Base-by-base conservation (phyloP, 306 rosid genomes). In the Citrullus colocynthis region DNA sequence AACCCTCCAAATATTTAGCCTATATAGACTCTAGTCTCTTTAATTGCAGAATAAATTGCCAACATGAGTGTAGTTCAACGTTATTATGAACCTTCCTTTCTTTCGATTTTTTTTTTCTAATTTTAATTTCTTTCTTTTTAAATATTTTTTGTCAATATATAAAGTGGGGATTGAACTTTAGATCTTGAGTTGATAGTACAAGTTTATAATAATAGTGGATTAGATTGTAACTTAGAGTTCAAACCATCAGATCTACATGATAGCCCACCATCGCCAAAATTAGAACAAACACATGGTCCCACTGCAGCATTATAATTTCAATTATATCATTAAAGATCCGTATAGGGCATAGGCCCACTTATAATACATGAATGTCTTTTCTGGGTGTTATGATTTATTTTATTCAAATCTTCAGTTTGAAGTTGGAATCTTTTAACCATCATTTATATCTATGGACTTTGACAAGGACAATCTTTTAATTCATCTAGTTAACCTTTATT, bases 401-500 rank as follows among this genome's bases (percentile, higher is more conserved):
- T 67, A 11, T 65, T 37, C 51, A 65, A 37, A 37, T 37, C 73
- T 17, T 41, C 14, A 36, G 28, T 65, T 37, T 16, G 49, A 65
- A 65, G 72, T 37, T 66, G 74, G 74, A 66, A 66, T 66, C 74
- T 66, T 66, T 12, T 41, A 66, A 39, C 18, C 20, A 66, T 66
- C 36, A 44, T 13, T 21, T 69, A 42, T 21, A 44, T 5, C 55
- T 69, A 4, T 69, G 6, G n/a, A 69, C 55, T 20, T 69, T 39
- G 32, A 69, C 37, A 69, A 12, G n/a, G 24, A 44, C 28, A 42
- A 44, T 21, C 55, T 41, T 42, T 67, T 69, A 69, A 44, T 69
- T 69, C 56, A 44, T 52, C 8, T 52, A 3, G 57, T 16, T 52
- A 16, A 48, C 5, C 54, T 48, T 48, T 48, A 48, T 48, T 48